These are phyloP conservation scores for Hirsutella rhossiliensis DNA, from an alignment of 2,329 filamentous ascomycete species.

Conservation along the genomic window DNA sequence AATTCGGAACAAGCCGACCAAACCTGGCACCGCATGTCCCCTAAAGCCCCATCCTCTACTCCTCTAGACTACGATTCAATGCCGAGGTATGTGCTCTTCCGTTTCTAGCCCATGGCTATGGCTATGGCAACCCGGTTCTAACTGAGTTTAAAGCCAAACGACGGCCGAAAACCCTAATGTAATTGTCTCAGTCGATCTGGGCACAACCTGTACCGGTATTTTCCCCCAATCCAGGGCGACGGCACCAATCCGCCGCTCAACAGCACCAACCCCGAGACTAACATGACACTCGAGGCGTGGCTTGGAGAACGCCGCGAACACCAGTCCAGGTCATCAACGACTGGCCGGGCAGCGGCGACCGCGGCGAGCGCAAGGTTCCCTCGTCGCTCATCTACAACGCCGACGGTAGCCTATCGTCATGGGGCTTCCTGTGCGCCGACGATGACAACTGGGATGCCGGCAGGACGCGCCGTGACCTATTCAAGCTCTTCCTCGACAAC, in stretches of 20 bases:
- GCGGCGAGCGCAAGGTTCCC: conserved; percentile 42
- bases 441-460: conserved; percentile 22
- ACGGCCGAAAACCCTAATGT: no score
- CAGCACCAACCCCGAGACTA: neutral
- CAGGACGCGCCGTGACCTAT: conserved; percentile 33
- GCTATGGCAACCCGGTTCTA: no score
- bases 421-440: conserved; percentile 40
- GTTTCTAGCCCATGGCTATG: no score
- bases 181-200: conserved; percentile 32
- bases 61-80: no score
- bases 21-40: no score
- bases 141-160: no score
- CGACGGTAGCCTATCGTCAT: conserved; percentile 29
- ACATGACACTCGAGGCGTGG: conserved; percentile 16
- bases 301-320: conserved; percentile 24
- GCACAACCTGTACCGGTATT: conserved; percentile 32
- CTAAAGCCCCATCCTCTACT: no score
- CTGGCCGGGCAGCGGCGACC: conserved; percentile 40
- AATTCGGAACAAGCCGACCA: no score
- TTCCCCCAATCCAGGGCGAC: no score
- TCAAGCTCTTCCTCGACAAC: conserved; percentile 42
- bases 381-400: conserved; percentile 36
- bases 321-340: conserved; percentile 35
- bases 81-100: no score
- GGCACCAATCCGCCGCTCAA: no score